Conservation (phyloP, 805 yeast species). For the Jamesozyma rosinii region DNA sequence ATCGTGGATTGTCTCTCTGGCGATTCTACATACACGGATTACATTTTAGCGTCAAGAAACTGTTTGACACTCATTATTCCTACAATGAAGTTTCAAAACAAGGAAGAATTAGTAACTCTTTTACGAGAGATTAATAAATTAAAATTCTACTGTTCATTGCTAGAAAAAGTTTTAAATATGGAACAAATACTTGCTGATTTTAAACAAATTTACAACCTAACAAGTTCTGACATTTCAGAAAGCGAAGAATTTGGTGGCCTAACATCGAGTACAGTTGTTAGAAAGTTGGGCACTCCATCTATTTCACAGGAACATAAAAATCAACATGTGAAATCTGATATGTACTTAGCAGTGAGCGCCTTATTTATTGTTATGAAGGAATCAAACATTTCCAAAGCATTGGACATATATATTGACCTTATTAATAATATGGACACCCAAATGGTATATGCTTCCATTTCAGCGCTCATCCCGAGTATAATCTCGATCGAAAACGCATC, state of each 20-base stretch:
- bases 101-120: not conserved
- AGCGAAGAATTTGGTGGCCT: not conserved
- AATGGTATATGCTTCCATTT: conserved; percentile 3
- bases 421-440: not conserved
- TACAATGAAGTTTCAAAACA: not conserved
- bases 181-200: not conserved
- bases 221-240: no score
- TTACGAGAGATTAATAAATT: not conserved
- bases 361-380: not conserved
- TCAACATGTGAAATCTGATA: not conserved
- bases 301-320: not conserved
- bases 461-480: conserved; percentile 3
- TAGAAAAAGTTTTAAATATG: not conserved
- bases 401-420: not conserved
- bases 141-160: not conserved
- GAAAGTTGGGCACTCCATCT: no score
- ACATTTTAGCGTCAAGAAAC: conserved; percentile 7
- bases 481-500: not conserved
- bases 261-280: not conserved
- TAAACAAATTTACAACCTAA: not conserved
- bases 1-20: conserved; percentile 10
- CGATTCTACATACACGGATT: conserved; percentile 9
- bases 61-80: not conserved
- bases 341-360: not conserved
- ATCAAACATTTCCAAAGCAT: not conserved